Evolutionary conservation across 2,329 filamentous ascomycete genomes (phyloP).

Genomic region (Colletotrichum echinochloae): DNA sequence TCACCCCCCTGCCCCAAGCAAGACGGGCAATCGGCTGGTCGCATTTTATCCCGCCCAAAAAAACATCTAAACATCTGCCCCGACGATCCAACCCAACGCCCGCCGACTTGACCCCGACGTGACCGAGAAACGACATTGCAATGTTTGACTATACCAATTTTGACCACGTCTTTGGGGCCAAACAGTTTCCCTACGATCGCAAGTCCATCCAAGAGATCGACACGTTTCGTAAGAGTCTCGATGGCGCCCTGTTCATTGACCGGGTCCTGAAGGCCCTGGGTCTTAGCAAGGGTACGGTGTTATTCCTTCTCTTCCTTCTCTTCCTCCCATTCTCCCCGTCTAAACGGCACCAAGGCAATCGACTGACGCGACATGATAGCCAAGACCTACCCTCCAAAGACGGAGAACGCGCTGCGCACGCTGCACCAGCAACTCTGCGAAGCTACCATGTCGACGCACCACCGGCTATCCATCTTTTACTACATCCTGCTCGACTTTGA

Average conservation of each 20-base stretch:
- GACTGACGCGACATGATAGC: slow-evolving; percentile 49
- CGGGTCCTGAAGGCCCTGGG: slow-evolving; percentile 78
- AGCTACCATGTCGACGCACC: slow-evolving; percentile 73
- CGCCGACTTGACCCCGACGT: not conserved
- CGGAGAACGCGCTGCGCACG: slow-evolving; percentile 73
- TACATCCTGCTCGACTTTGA: slow-evolving; percentile 85
- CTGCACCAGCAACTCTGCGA: slow-evolving; percentile 78
- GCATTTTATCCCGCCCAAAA: slow-evolving; percentile 2
- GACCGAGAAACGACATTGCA: slow-evolving; percentile 27
- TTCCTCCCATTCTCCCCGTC: not conserved
- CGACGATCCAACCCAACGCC: not conserved
- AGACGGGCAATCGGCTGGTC: not conserved
- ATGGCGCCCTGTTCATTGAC: slow-evolving; percentile 83
- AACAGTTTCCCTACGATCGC: slow-evolving; percentile 72
- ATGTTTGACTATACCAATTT: slow-evolving; percentile 78
- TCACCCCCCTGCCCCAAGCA: not conserved
- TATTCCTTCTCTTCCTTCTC: too few species aligned
- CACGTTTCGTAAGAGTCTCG: slow-evolving; percentile 73
- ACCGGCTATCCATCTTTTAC: slow-evolving; percentile 86
- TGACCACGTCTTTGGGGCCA: slow-evolving; percentile 74
- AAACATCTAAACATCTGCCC: not conserved
- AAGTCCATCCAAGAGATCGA: slow-evolving; percentile 73
- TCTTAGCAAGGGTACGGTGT: slow-evolving; percentile 72
- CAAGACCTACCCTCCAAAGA: slow-evolving; percentile 80
- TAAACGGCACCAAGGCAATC: too few species aligned